Base-by-base conservation (phyloP, 2,329 filamentous ascomycete genomes). In the Apiospora phragmitis region DNA sequence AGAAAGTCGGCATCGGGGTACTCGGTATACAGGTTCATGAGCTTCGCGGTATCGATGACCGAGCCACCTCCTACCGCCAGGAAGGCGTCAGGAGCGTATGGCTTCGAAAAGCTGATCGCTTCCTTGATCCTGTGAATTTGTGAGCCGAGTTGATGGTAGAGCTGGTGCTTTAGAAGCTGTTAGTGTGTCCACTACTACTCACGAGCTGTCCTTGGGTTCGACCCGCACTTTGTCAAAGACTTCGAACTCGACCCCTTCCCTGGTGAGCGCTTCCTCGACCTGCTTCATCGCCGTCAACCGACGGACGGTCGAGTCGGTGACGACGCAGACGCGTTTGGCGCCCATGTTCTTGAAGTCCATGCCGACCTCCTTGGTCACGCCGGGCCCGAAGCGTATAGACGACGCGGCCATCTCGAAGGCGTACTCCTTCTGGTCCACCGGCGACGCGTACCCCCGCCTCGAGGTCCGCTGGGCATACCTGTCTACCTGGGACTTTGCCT, bases 381-480 rank as follows among this genome's bases (percentile, higher is more conserved):
- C 96, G 0, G 94, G 94, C 0, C 96, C 96, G 77, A 98, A 99
- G 16, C 96, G 91, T 78, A 99, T 98, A 38, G 92, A 94, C 1
- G 94, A 97, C 1, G 96, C 94, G 0, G 96, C 96, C 95, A 99
- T 97, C 81, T 99, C 96, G 79, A 99, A 99, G 18, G 96, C 96
- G 83, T 99, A 99, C 81, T 99, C 96, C 80, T 97, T 97, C 78
- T 87, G 83, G 77, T 94, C 91, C 38, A 92, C 84, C 0, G 95
- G 94, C 0, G 94, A 95, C n/a, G 94, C 94, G 80, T 89, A 91
- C 67, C 84, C 85, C 43, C 89, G 82, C 74, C 74, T 81, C 71
- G 74, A 77, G 72, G 78, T 80, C 70, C 83, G 85, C 29, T 86
- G 86, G 21, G 85, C 81, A 69, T 77, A 80, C 38, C 73, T 70